Base-by-base conservation (phyloP, 306 rosid genomes). In the Sphenostylis stenocarpa region DNA sequence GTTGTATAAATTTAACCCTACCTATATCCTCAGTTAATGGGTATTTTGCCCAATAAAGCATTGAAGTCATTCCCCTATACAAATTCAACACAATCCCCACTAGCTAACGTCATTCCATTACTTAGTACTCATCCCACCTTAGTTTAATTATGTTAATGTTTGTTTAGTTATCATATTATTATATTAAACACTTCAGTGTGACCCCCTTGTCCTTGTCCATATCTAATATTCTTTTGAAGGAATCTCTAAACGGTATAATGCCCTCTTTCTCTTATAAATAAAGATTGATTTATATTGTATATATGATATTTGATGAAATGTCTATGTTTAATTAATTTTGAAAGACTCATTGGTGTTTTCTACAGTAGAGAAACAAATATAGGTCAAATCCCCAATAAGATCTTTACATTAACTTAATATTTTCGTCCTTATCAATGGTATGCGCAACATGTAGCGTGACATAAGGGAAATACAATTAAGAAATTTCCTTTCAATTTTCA, bases 191-290 rank as follows among this genome's bases (percentile, higher is more conserved):
- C 65, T 39, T 72, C 72, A 14, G 82, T 77, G 73, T 52, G 73
- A 24, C 62, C 81, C 48, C 58, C 63, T 65, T 33, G 75, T 44
- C 80, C 82, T 89, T 93, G 96, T 86, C 90, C 84, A 51, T 81
- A 76, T 82, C 87, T 72, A 74, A 63, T 58, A 75, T 77, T 72
- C 63, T 81, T 65, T 38, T 63, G 49, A 41, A 57, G 85, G 96
- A 75, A 90, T 93, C 87, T 89, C 81, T 55, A 28, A 61, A 74
- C 56, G 77, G 93, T 80, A 86, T 90, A 84, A 80, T 80, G 71
- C 77, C 77, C 80, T 61, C 67, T 65, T 65, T 73, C 28, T 34
- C 21, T 10, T 17, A 9, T 26, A 2, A 67, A 31, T 41, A 39
- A 63, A 39, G 13, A 53, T 44, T 77, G 63, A 31, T 79, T 12